Base-by-base conservation (phyloP, 257 asterid genomes). In the Coffea eugenioides region DNA sequence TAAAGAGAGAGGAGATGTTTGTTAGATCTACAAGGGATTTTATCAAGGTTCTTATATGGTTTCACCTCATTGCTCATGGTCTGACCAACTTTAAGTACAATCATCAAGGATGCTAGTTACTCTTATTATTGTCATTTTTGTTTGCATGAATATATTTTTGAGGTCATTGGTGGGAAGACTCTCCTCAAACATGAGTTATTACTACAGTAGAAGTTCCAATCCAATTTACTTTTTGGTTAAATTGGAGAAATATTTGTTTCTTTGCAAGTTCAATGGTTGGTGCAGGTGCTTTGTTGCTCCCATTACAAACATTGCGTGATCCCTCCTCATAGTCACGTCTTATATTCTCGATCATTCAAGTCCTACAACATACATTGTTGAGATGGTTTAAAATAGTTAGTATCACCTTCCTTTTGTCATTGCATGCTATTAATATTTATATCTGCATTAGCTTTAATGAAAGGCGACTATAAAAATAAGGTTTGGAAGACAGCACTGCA, bases 401-500 rank as follows among this genome's bases (percentile, higher is more conserved):
- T 61, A 13, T 46, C 52, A 51, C 59, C 68, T 67, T 52, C 46
- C 46, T n/a, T 51, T 68, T 23, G 45, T 23, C 57, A 23, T 23
- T 31, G n/a, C 62, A 21, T 4, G 16, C 25, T 61, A 39, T 23
- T 45, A n/a, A 21, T 23, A 4, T 25, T 13, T 76, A 39, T 68
- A 23, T 52, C 14, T 54, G 15, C 49, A 23, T 61, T 39, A 79
- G 82, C 82, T 79, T 79, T 79, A 72, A 71, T 79, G 82, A 71
- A 79, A 51, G 77, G 25, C 4, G 67, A 74, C 41, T 75, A 69
- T 21, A 23, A 54, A 74, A 80, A 45, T 41, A 74, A 56, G 69
- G 83, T 80, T 25, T 39, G 49, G 80, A 80, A 67, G 71, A 80
- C 88, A n/a, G 87, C 88, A 67, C 79, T 82, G 52, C 84, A 72